A percentile compares a stretch with the other conserved stretches of the same genome.
These are phyloP conservation scores for Volvox reticuliferus DNA, from an alignment of 139 green algal genomes.

Conservation along the genomic window DNA sequence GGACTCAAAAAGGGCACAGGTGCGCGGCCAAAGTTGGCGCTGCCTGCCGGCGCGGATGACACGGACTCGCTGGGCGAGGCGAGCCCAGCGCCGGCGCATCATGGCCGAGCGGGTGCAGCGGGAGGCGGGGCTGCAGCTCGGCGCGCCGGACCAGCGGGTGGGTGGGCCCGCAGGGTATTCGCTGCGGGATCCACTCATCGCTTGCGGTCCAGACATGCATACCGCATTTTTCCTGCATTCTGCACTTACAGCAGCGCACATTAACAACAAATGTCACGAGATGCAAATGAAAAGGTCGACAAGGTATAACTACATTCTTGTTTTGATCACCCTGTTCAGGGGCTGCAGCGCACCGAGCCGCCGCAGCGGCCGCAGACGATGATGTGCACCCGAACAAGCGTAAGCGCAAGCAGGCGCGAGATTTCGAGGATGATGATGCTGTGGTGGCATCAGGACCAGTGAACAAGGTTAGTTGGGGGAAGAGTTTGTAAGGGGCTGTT, in stretches of 20 bases:
- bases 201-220: too few species aligned
- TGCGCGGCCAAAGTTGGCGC: not conserved
- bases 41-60: conserved; percentile 11
- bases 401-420: conserved; percentile 45
- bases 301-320: too few species aligned
- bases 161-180: not conserved
- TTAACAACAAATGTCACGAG: too few species aligned
- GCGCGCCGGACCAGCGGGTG: not conserved
- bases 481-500: too few species aligned
- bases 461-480: not conserved
- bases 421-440: conserved; percentile 46
- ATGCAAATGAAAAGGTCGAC: too few species aligned
- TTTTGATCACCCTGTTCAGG: not conserved
- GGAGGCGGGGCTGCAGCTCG: not conserved
- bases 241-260: too few species aligned
- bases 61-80: conserved; percentile 33
- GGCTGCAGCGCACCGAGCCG: not conserved
- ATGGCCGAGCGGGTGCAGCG: not conserved
- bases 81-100: conserved; percentile 2
- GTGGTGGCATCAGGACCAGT: not conserved
- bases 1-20: not conserved
- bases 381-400: conserved; percentile 20
- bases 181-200: too few species aligned
- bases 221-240: too few species aligned
- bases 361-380: not conserved